These are phyloP conservation scores for Euphorbia pulcherrima DNA, from an alignment of 345 rosid species.

Conservation along the genomic window DNA sequence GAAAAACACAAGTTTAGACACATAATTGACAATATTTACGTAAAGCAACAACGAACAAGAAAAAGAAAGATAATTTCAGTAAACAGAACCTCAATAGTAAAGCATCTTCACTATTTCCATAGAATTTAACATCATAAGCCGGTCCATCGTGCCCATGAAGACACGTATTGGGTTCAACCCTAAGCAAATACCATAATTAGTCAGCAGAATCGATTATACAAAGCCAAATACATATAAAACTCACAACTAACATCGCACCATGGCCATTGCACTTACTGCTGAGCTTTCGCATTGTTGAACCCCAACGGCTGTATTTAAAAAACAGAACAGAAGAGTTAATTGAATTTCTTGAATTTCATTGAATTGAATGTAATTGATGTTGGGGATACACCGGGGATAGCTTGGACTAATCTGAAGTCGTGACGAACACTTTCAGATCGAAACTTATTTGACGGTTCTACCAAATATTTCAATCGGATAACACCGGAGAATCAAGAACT, in stretches of 20 bases:
- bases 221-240: neutral
- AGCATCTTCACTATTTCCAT: constrained; percentile 58
- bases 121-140: constrained; percentile 86
- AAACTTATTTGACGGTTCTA: no score
- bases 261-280: constrained; percentile 35
- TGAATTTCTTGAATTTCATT: neutral
- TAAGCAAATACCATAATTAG: constrained; percentile 9
- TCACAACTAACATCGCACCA: neutral
- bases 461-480: no score
- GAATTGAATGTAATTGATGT: neutral
- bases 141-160: constrained; percentile 84
- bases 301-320: constrained; percentile 37
- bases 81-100: constrained; percentile 66
- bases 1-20: constrained; percentile 5
- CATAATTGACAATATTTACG: neutral
- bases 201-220: neutral
- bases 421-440: no score
- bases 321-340: neutral
- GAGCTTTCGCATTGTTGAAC: constrained; percentile 27
- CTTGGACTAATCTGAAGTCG: no score
- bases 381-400: no score
- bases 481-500: no score
- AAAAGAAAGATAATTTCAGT: neutral
- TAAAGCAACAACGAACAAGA: neutral
- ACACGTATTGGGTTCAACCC: constrained; percentile 58